phyloP scores from a whole-genome alignment of 129 eudicot genomes.

The Daucus carota region DH1_v3.0 NC_030386.2:36974001-36974500 shows the following conservation, averaged over 20 bases:
- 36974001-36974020: not conserved
- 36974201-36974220: not conserved
- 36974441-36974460: not conserved
- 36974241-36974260: not conserved
- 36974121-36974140: not conserved
- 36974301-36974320: not conserved
- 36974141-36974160: not conserved
- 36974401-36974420: not conserved
- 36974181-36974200: not conserved
- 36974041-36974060: not conserved
- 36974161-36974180: not conserved
- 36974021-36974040: not conserved
- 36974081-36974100: not conserved
- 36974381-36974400: not conserved
- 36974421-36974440: not conserved
- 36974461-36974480: not conserved
- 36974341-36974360: not conserved
- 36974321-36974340: not conserved
- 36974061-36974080: not conserved
- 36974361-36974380: not conserved
- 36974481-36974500: not conserved
- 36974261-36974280: not conserved
- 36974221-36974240: not conserved
- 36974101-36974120: not conserved
- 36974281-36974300: not conserved